Percentiles rank a stretch among this genome's conserved stretches.
These are phyloP conservation scores for Funneliformis caledonium DNA, from an alignment of 371 early-diverging fungal species.

Conservation along the genomic window DNA sequence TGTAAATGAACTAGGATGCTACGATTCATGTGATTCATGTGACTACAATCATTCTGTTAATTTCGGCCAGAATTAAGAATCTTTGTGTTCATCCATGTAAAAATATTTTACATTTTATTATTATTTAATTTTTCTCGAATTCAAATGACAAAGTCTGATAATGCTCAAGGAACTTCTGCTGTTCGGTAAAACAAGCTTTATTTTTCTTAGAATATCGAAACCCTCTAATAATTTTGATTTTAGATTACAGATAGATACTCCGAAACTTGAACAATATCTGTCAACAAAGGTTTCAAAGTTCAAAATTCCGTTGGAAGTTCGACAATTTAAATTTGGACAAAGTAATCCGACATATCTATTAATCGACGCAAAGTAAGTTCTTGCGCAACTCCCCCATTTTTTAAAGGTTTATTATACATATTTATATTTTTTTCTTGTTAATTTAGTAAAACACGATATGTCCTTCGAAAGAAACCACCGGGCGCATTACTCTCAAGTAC, in stretches of 20 bases:
- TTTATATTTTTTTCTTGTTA: background rate
- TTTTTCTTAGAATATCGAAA: background rate
- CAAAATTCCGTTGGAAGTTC: constrained; percentile 65
- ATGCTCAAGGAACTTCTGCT: constrained; percentile 21
- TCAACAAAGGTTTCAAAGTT: constrained; percentile 57
- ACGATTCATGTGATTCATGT: no score
- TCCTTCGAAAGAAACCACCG: constrained; percentile 92
- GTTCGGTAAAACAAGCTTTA: constrained; percentile 10
- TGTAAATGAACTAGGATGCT: no score
- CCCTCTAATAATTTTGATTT: no score
- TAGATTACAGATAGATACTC: constrained; percentile 70
- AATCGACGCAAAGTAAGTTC: constrained; percentile 66
- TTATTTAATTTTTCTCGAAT: no score
- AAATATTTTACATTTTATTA: no score
- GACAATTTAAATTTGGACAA: constrained; percentile 89
- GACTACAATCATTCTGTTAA: no score
- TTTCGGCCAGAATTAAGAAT: no score
- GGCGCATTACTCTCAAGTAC: constrained; percentile 83
- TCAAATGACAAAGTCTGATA: constrained; percentile 20
- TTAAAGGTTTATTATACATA: background rate
- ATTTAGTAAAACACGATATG: constrained; percentile 62
- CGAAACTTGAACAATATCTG: constrained; percentile 63
- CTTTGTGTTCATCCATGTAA: no score
- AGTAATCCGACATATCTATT: constrained; percentile 91
- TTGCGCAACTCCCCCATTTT: background rate